phyloP scores from a whole-genome alignment of 441 rosid species.

The Euphorbia corollata region DNA sequence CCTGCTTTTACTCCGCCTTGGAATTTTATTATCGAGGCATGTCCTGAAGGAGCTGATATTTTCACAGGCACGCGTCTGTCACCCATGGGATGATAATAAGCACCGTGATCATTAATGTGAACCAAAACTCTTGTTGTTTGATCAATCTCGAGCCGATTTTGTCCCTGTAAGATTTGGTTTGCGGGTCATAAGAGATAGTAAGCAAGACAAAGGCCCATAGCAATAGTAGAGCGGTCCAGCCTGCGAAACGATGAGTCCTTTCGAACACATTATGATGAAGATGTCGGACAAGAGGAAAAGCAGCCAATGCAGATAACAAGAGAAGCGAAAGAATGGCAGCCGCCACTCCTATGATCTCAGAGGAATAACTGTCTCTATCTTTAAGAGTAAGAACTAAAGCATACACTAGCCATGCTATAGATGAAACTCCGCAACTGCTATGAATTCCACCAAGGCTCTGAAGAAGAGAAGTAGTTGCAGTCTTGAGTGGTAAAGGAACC shows the following conservation, averaged over 20 bases:
- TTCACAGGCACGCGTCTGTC: constrained; percentile 51
- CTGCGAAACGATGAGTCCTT: constrained; percentile 55
- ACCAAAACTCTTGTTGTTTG: constrained; percentile 58
- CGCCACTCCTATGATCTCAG: constrained; percentile 46
- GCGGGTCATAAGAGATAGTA: constrained; percentile 44
- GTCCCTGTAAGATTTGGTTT: constrained; percentile 36
- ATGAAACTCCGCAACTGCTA: constrained; percentile 67
- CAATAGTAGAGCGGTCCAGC: constrained; percentile 58
- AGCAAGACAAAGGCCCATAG: constrained; percentile 57
- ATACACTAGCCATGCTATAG: constrained; percentile 60
- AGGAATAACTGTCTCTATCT: constrained; percentile 36
- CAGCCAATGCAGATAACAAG: constrained; percentile 43
- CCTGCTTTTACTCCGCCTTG: constrained; percentile 68
- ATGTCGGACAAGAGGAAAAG: constrained; percentile 70
- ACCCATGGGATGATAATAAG: constrained; percentile 59
- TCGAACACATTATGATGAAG: constrained; percentile 72
- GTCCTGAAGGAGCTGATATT: constrained; percentile 49
- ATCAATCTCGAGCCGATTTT: constrained; percentile 33
- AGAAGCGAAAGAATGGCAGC: constrained; percentile 46
- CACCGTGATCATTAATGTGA: constrained; percentile 46
- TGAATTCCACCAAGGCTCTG: constrained; percentile 74
- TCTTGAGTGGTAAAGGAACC: constrained; percentile 48
- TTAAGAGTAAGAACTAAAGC: constrained; percentile 43
- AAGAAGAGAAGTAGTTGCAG: constrained; percentile 51
- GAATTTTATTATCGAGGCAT: constrained; percentile 59